These are phyloP conservation scores for Helenozyma rhizophorensis DNA, from an alignment of 805 yeast species.

Conservation along the genomic window DNA sequence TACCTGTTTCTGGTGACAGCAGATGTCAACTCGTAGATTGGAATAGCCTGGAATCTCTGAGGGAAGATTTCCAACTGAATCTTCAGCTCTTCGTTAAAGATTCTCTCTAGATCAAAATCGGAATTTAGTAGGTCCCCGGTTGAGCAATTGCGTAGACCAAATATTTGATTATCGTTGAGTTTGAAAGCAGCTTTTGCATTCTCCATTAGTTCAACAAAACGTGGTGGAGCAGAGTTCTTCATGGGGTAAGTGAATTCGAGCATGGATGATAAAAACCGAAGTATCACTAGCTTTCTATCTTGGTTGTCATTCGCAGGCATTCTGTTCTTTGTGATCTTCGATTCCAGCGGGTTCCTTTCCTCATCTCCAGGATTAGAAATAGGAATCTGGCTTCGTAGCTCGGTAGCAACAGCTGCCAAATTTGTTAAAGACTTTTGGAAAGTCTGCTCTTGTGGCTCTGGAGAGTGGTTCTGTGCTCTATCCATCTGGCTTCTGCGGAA, in stretches of 20 bases:
- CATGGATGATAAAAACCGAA: conserved; percentile 50
- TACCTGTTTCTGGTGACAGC: conserved; percentile 21
- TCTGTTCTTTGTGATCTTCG: background rate
- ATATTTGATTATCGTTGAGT: conserved; percentile 17
- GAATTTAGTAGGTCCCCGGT: conserved; percentile 24
- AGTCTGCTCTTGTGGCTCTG: background rate
- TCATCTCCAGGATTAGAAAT: background rate
- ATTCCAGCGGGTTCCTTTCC: background rate
- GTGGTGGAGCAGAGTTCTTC: conserved; percentile 72
- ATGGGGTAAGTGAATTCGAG: conserved; percentile 66
- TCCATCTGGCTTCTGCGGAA: conserved; percentile 13
- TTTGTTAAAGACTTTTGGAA: conserved; percentile 5
- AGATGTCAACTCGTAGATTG: conserved; percentile 34
- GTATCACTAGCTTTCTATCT: conserved; percentile 27
- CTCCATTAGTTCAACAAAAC: conserved; percentile 68
- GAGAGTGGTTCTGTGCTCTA: background rate
- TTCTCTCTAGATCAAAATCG: conserved; percentile 36
- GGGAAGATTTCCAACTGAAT: conserved; percentile 37
- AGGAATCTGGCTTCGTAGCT: conserved; percentile 14
- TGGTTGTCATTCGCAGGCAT: background rate
- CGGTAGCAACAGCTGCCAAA: conserved; percentile 34
- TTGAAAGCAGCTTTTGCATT: conserved; percentile 73
- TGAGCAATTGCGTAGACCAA: conserved; percentile 25
- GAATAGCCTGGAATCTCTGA: conserved; percentile 30
- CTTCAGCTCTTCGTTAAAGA: conserved; percentile 25